phyloP scores from a whole-genome alignment of 2,329 filamentous ascomycete species.

The Talaromyces sp. region DNA sequence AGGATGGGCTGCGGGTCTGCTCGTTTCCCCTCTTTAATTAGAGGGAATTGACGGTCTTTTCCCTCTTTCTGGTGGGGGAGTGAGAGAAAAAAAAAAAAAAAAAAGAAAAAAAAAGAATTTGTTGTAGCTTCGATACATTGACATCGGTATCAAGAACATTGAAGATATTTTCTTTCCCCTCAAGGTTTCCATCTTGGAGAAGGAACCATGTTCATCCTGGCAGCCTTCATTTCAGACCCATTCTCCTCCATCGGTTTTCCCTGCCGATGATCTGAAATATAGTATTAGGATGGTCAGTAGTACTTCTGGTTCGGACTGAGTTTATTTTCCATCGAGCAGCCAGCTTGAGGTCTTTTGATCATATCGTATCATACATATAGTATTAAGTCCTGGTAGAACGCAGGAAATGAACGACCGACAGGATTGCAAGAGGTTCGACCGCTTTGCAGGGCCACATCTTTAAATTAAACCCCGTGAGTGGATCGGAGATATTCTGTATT shows the following conservation, averaged over 20 bases:
- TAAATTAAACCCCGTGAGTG: slow-evolving; percentile 22
- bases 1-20: slow-evolving; percentile 26
- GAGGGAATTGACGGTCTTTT: not conserved
- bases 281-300: too few relatives aligned
- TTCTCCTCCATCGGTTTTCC: too few relatives aligned
- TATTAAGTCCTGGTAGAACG: not conserved
- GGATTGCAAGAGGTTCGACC: slow-evolving; percentile 16
- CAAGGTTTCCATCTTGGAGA: too few relatives aligned
- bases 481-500: slow-evolving; percentile 15
- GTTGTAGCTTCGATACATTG: too few relatives aligned
- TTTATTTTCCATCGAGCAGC: too few relatives aligned
- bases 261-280: too few relatives aligned
- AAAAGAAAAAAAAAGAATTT: too few relatives aligned
- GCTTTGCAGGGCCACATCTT: slow-evolving; percentile 13
- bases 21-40: not conserved
- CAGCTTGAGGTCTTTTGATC: too few relatives aligned
- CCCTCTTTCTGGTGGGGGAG: not conserved
- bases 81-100: too few relatives aligned
- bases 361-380: not conserved
- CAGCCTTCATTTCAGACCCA: not conserved
- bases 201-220: not conserved
- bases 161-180: too few relatives aligned
- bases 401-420: not conserved
- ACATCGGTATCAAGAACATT: too few relatives aligned
- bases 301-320: too few relatives aligned